A percentile compares a stretch with the other conserved stretches of the same genome.
phyloP scores from a whole-genome alignment of 2,329 filamentous ascomycete genomes.

The Chalaropsis thielavioides region DNA sequence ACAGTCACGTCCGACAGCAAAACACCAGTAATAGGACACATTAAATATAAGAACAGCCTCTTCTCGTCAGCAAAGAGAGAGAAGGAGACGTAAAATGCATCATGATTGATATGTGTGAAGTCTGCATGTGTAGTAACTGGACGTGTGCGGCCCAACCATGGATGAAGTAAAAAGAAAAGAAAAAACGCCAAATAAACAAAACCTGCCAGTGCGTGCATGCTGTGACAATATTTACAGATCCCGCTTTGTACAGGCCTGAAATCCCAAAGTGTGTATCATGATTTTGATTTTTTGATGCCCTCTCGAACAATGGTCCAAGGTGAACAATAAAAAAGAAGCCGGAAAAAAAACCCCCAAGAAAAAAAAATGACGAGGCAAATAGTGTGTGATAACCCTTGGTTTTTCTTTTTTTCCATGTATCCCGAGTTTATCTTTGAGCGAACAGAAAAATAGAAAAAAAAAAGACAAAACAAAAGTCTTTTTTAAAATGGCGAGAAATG shows the following conservation, averaged over 20 bases:
- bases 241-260: neutral
- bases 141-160: neutral
- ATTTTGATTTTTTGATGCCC: neutral
- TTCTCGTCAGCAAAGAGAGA: neutral
- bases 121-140: neutral
- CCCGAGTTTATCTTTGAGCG: conserved; percentile 1
- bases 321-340: neutral
- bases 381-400: neutral
- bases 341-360: neutral
- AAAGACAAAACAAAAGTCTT: neutral
- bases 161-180: neutral
- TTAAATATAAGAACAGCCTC: neutral
- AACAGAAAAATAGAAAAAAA: neutral
- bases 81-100: neutral
- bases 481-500: no score
- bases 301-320: neutral
- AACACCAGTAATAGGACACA: no score
- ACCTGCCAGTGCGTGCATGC: neutral
- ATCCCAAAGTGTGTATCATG: neutral
- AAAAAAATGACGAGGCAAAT: neutral
- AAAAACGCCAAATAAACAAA: neutral
- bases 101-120: neutral
- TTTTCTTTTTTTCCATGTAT: neutral
- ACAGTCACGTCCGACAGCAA: no score
- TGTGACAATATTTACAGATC: neutral